Conservation (phyloP, 768 basidiomycete species). For the Paxillus involutus region DNA sequence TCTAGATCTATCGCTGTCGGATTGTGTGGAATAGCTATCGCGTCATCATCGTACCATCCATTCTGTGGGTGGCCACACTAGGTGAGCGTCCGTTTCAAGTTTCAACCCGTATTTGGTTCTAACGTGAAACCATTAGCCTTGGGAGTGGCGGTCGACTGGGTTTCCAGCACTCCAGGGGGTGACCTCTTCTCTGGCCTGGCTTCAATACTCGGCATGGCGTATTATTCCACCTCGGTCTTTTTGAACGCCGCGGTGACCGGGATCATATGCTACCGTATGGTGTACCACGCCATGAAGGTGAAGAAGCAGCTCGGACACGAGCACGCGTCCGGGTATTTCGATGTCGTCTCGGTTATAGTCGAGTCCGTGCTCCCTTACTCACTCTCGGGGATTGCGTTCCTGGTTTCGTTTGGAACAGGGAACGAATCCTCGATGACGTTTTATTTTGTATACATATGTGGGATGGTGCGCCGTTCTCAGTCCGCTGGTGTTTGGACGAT, state of each 20-base stretch:
- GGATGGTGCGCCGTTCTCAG: slow-evolving; percentile 18
- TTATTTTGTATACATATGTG: slow-evolving; percentile 16
- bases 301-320: slow-evolving; percentile 16
- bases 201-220: slow-evolving; percentile 15
- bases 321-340: slow-evolving; percentile 20
- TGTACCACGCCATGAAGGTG: slow-evolving; percentile 10
- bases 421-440: slow-evolving; percentile 14
- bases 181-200: slow-evolving; percentile 18
- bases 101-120: neutral
- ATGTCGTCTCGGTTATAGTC: slow-evolving; percentile 13
- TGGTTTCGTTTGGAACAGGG: slow-evolving; percentile 17
- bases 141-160: slow-evolving; percentile 13
- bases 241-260: slow-evolving; percentile 21
- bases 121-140: slow-evolving; percentile 9
- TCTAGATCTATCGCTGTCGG: slow-evolving; percentile 39
- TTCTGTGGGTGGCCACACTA: slow-evolving; percentile 24
- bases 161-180: slow-evolving; percentile 13
- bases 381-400: slow-evolving; percentile 23
- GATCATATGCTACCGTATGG: slow-evolving; percentile 18
- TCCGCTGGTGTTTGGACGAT: neutral
- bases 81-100: slow-evolving; percentile 13
- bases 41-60: slow-evolving; percentile 15
- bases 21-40: slow-evolving; percentile 30
- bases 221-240: slow-evolving; percentile 18
- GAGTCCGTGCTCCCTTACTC: slow-evolving; percentile 29